Base-by-base conservation (phyloP, 176 grass and related monocot species). In the Avena sativa region DNA sequence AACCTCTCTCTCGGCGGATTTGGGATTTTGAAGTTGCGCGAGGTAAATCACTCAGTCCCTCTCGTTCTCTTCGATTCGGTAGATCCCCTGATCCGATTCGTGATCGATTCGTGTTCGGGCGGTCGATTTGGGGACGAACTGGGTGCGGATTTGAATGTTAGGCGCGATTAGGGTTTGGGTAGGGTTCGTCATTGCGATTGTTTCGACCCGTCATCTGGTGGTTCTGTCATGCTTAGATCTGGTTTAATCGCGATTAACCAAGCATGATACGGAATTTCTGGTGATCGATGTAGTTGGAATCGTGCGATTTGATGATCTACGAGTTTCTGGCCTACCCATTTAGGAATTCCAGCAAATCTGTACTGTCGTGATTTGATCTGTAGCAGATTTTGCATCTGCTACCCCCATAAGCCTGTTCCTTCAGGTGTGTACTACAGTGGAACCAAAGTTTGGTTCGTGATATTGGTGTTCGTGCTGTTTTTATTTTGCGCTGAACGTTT, bases 131-230 rank as follows among this genome's bases (percentile, higher is more conserved):
- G 46, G 21, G 53, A 13, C 9, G 11, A 26, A 4, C 11, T 20
- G 4, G 26, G 52, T 4, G 26, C 73, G 4, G 36, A 17, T 83
- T 83, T 34, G 62, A 78, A 38, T 36, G 0, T 2, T 59, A 3
- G 8, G 20, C 20, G 52, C 28, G 32, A 21, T 56, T 87, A 87
- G 79, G 79, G 79, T 90, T 90, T 82, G 43, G 1, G 79, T 4
- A 26, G 6, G 0, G 13, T 64, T 81, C 12, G 67, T 40, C 1
- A 21, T 3, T 48, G 8, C 12, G 25, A 19, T 81, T 1, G 36
- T 26, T 74, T 74, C 5, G 71, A 15, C 4, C 10, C 6, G 17
- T 82, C 28, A 12, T 21, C 36, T 46, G 0, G 5, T n/a, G 32
- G 23, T 46, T 32, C 40, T 43, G 40, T 14, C 0, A 0, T 74